phyloP scores from a whole-genome alignment of 169 alveolate species.

The Cryptosporidium viatorum region DNA sequence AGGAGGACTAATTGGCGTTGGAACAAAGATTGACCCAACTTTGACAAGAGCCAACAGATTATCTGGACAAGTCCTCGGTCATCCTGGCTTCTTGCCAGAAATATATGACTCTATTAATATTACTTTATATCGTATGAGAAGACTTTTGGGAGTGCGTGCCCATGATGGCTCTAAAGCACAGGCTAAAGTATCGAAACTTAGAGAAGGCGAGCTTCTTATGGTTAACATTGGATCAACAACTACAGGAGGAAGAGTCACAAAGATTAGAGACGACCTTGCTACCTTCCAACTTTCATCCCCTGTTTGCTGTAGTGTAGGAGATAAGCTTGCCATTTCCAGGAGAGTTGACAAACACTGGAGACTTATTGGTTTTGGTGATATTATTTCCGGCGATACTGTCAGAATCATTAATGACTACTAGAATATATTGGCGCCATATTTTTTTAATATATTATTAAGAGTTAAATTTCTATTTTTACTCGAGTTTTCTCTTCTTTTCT shows the following conservation, averaged over 20 bases:
- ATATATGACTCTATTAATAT: conserved; percentile 94
- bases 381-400: conserved; percentile 76
- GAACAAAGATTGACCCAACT: conserved; percentile 97
- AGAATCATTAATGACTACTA: conserved; percentile 43
- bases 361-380: conserved; percentile 98
- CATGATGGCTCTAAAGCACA: conserved; percentile 88
- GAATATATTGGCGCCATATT: neutral
- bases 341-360: conserved; percentile 98
- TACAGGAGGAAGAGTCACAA: conserved; percentile 94
- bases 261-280: conserved; percentile 75
- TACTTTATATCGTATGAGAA: conserved; percentile 83
- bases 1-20: conserved; percentile 97
- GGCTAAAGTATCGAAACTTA: conserved; percentile 93
- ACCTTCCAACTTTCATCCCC: conserved; percentile 82
- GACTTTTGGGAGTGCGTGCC: conserved; percentile 90
- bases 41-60: conserved; percentile 96
- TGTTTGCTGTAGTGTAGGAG: conserved; percentile 90
- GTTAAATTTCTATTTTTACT: neutral
- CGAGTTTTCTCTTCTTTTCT: neutral
- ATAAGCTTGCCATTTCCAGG: conserved; percentile 97
- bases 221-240: conserved; percentile 97
- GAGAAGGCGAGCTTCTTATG: conserved; percentile 96
- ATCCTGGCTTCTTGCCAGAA: conserved; percentile 95
- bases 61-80: conserved; percentile 98
- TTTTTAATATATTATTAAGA: conserved; percentile 3